Evolutionary conservation across 2,329 filamentous ascomycete species (phyloP).

Genomic region (Moelleriella libera): DNA sequence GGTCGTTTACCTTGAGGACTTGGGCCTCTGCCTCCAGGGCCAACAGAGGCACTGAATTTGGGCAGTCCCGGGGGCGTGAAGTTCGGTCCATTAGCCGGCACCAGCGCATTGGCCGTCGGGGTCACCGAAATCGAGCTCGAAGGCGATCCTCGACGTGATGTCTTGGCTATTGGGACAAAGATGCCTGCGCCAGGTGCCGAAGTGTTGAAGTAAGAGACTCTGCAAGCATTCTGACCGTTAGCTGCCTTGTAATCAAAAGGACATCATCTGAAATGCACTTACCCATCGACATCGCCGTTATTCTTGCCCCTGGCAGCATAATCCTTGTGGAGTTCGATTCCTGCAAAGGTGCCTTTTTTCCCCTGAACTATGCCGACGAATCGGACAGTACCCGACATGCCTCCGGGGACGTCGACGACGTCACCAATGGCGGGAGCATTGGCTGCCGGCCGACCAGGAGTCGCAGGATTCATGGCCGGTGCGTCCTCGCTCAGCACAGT

Average conservation of each 20-base stretch:
- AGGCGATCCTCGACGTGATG: slow-evolving; percentile 48
- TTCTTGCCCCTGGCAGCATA: slow-evolving; percentile 84
- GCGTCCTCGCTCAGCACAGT: slow-evolving; percentile 27
- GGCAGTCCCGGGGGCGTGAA: slow-evolving; percentile 51
- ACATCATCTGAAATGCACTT: slow-evolving; percentile 16
- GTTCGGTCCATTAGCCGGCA: slow-evolving; percentile 42
- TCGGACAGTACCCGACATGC: slow-evolving; percentile 79
- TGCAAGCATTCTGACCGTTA: slow-evolving; percentile 11
- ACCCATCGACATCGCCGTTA: slow-evolving; percentile 91
- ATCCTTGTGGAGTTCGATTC: slow-evolving; percentile 74
- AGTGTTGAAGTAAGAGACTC: slow-evolving; percentile 69
- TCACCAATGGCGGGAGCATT: slow-evolving; percentile 61
- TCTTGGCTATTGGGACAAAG: slow-evolving; percentile 78
- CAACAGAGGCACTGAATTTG: slow-evolving; percentile 82
- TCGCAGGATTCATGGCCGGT: slow-evolving; percentile 34
- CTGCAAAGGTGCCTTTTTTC: slow-evolving; percentile 83
- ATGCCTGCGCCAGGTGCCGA: slow-evolving; percentile 71
- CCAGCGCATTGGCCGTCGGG: slow-evolving; percentile 50
- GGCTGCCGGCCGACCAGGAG: slow-evolving; percentile 34
- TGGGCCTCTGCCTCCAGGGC: slow-evolving; percentile 50
- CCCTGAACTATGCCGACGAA: slow-evolving; percentile 79
- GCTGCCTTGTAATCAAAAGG: background rate
- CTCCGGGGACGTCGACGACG: slow-evolving; percentile 78
- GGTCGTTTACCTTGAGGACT: slow-evolving; percentile 57
- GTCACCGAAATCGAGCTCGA: slow-evolving; percentile 46